Evolutionary conservation across 2,329 filamentous ascomycete genomes (phyloP).

Genomic region (Lomentospora prolificans): DNA sequence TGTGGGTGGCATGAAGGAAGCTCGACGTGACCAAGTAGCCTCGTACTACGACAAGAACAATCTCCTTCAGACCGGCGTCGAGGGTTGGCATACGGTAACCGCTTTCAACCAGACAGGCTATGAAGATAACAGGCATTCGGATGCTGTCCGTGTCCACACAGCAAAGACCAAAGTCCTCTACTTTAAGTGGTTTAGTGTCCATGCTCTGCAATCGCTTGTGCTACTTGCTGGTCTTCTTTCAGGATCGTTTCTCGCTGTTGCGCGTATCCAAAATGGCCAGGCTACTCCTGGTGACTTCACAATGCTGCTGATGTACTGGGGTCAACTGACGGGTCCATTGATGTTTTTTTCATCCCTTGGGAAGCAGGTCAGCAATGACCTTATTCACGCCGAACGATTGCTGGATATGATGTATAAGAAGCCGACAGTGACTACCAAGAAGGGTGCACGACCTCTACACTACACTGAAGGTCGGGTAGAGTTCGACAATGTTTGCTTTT

Average conservation of each 20-base stretch:
- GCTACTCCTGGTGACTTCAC: constrained; percentile 59
- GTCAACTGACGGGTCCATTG: constrained; percentile 59
- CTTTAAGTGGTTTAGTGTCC: constrained; percentile 14
- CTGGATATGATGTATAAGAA: constrained; percentile 49
- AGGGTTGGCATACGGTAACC: constrained; percentile 49
- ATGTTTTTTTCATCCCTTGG: constrained; percentile 56
- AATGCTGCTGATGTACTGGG: constrained; percentile 64
- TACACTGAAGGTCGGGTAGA: constrained; percentile 43
- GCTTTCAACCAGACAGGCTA: constrained; percentile 50
- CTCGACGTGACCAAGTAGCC: constrained; percentile 39
- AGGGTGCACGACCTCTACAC: constrained; percentile 37
- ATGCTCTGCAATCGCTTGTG: constrained; percentile 48
- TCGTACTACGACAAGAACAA: constrained; percentile 46
- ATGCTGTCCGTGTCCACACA: constrained; percentile 28
- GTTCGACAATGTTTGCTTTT: constrained; percentile 46
- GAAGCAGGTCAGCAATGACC: constrained; percentile 43
- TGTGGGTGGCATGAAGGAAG: constrained; percentile 37
- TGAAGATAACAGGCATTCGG: constrained; percentile 43
- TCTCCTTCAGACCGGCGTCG: constrained; percentile 44
- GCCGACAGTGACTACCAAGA: constrained; percentile 43
- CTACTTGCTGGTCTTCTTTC: constrained; percentile 62
- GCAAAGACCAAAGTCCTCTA: constrained; percentile 24
- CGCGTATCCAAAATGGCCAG: constrained; percentile 53
- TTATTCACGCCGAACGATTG: constrained; percentile 48
- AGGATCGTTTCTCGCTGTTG: constrained; percentile 48